Evolutionary conservation across 148 eudicot species (phyloP).

Genomic region (Diospyros lotus): DNA sequence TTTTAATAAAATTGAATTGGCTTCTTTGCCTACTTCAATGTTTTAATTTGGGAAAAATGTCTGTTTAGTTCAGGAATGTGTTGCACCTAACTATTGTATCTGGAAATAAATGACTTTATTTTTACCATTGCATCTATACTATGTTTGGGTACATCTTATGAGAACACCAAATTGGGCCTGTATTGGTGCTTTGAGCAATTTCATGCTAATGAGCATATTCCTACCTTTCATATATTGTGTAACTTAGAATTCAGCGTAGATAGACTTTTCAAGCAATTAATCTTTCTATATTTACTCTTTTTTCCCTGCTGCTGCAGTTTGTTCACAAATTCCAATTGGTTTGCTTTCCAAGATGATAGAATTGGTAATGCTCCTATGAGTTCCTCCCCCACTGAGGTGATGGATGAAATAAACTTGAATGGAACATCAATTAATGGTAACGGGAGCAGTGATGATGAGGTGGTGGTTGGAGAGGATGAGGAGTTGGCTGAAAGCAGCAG

Average conservation of each 20-base stretch:
- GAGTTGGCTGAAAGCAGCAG: slow-evolving; percentile 44
- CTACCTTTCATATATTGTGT: background rate
- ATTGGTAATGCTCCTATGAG: slow-evolving; percentile 44
- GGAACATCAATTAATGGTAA: slow-evolving; percentile 54
- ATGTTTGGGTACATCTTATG: background rate
- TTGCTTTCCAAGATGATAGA: slow-evolving; percentile 83
- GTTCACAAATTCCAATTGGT: slow-evolving; percentile 97
- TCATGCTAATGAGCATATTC: slow-evolving; percentile 1
- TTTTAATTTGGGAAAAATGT: background rate
- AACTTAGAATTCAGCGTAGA: background rate
- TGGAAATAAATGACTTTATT: background rate
- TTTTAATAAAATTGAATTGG: no score
- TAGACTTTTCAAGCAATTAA: background rate
- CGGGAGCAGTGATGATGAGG: slow-evolving; percentile 89
- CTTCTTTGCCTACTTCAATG: no score
- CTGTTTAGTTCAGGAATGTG: background rate
- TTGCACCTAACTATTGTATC: background rate
- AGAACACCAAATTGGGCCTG: slow-evolving; percentile 3
- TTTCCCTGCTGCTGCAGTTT: slow-evolving; percentile 44
- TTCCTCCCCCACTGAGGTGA: slow-evolving; percentile 49
- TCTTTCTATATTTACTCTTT: background rate
- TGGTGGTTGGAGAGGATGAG: slow-evolving; percentile 81
- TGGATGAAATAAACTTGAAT: slow-evolving; percentile 72
- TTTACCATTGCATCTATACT: background rate
- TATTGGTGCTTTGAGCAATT: background rate